Evolutionary conservation across 495 filamentous ascomycete genomes (phyloP).

Genomic region (Penicillium alfredii): DNA sequence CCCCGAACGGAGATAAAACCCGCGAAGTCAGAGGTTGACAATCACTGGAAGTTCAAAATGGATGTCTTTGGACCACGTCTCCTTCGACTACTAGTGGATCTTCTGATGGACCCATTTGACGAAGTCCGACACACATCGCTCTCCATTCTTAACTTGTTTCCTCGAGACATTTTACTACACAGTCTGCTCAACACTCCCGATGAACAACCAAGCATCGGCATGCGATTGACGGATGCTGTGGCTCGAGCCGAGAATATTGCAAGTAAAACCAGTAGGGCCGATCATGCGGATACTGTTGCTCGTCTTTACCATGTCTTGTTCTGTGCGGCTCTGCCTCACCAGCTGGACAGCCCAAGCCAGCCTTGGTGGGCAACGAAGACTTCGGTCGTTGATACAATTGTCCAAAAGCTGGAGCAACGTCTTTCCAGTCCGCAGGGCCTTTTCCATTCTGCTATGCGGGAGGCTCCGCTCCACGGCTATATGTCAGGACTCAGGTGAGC

Average conservation of each 20-base stretch:
- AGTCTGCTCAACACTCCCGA: constrained; percentile 6
- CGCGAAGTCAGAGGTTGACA: constrained; percentile 20
- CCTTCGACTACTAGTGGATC: constrained; percentile 58
- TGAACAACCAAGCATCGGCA: constrained; percentile 1
- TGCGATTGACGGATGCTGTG: constrained; percentile 27
- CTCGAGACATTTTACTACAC: constrained; percentile 20
- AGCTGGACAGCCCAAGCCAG: too few species aligned
- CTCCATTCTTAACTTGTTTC: constrained; percentile 49
- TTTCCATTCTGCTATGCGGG: constrained; percentile 53
- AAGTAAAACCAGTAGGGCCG: constrained; percentile 70
- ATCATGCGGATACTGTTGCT: constrained; percentile 80
- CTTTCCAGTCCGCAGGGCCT: constrained; percentile 50
- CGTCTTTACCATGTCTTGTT: constrained; percentile 51
- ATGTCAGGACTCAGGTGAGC: constrained; percentile 59
- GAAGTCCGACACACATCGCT: constrained; percentile 71
- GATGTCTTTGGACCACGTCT: constrained; percentile 49
- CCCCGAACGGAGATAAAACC: constrained; percentile 24
- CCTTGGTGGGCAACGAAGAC: constrained; percentile 35
- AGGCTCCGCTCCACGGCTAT: constrained; percentile 64
- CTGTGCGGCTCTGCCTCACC: constrained; percentile 38
- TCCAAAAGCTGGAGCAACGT: constrained; percentile 51
- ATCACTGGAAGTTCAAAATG: constrained; percentile 46
- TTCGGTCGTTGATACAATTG: constrained; percentile 39
- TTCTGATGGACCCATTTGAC: constrained; percentile 84
- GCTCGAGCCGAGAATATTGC: constrained; percentile 45